Evolutionary conservation across 2,329 filamentous ascomycete genomes (phyloP).

Genomic region (Nectriaceae sp.): DNA sequence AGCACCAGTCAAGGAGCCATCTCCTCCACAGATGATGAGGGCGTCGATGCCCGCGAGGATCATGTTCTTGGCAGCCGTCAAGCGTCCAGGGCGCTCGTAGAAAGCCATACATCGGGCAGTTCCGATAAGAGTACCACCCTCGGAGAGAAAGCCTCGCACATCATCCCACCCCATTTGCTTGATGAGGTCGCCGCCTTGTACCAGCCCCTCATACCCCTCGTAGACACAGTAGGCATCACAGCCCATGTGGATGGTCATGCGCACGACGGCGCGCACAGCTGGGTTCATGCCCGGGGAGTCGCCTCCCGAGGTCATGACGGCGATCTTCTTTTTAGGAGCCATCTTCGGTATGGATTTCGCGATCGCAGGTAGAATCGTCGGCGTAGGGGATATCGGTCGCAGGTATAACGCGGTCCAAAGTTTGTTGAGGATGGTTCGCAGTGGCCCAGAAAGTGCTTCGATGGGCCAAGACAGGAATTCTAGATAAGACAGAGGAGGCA

Average conservation of each 20-base stretch:
- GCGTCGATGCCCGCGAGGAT: constrained; percentile 91
- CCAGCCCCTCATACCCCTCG: constrained; percentile 95
- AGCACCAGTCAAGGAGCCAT: constrained; percentile 93
- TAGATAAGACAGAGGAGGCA: constrained; percentile 27
- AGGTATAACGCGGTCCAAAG: constrained; percentile 25
- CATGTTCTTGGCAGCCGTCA: constrained; percentile 92
- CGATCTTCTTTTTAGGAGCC: constrained; percentile 68
- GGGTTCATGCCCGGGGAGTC: constrained; percentile 96
- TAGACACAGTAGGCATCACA: constrained; percentile 82
- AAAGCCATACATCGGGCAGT: constrained; percentile 93
- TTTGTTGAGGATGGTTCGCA: constrained; percentile 29
- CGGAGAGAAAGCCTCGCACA: constrained; percentile 89
- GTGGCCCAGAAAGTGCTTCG: constrained; percentile 29
- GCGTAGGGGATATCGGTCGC: constrained; percentile 13
- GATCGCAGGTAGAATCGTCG: constrained; percentile 11
- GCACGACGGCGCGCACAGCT: constrained; percentile 85
- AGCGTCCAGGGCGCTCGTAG: constrained; percentile 81
- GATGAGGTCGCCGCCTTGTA: constrained; percentile 87
- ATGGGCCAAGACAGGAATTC: constrained; percentile 32
- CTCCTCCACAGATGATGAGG: constrained; percentile 93
- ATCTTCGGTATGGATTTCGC: constrained; percentile 36
- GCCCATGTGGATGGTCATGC: constrained; percentile 83
- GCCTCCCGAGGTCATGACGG: constrained; percentile 91
- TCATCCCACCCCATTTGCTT: constrained; percentile 88
- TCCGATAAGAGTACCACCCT: constrained; percentile 93